These are phyloP conservation scores for Hapsidospora chrysogenum DNA, from an alignment of 495 filamentous ascomycete genomes.

Conservation along the genomic window DNA sequence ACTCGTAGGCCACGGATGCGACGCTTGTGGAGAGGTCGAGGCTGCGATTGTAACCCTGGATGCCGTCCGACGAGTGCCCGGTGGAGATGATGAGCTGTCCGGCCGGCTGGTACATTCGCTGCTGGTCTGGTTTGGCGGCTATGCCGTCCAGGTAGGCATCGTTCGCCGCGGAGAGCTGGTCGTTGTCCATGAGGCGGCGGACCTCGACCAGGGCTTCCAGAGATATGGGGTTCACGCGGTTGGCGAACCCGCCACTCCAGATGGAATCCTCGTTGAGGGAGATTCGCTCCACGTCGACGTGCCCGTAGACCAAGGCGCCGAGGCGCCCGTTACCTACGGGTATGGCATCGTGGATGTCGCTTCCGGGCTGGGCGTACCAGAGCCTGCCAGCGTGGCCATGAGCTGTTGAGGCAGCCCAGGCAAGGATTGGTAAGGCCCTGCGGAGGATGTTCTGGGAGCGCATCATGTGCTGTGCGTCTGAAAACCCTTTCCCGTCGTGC, in stretches of 20 bases:
- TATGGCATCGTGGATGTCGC: conserved; percentile 3
- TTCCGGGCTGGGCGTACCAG: background rate
- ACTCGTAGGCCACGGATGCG: conserved; percentile 20
- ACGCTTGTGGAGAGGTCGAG: conserved; percentile 23
- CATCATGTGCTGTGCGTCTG: too few relatives aligned
- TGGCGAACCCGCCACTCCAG: conserved; percentile 32
- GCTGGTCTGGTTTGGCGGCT: conserved; percentile 27
- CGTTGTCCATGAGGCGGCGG: conserved; percentile 21
- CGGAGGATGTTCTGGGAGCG: too few relatives aligned
- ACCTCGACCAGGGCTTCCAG: conserved; percentile 17
- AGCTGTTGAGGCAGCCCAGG: too few relatives aligned
- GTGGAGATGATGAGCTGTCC: too few relatives aligned
- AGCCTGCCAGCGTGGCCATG: too few relatives aligned
- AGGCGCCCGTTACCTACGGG: conserved; percentile 35
- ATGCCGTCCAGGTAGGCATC: conserved; percentile 22
- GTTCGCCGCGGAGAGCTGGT: conserved; percentile 24
- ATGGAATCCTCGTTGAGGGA: conserved; percentile 36
- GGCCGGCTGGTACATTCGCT: too few relatives aligned
- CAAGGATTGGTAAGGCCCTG: too few relatives aligned
- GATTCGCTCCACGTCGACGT: conserved; percentile 27
- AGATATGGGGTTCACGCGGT: conserved; percentile 24
- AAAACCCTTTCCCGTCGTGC: too few relatives aligned
- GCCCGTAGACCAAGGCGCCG: conserved; percentile 32
- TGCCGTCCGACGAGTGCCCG: too few relatives aligned
- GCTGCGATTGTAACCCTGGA: conserved; percentile 31